Evolutionary conservation across 148 eudicot species (phyloP), one percentile per base, ranked within the genome.

Genomic region (Silene uniflora): DNA sequence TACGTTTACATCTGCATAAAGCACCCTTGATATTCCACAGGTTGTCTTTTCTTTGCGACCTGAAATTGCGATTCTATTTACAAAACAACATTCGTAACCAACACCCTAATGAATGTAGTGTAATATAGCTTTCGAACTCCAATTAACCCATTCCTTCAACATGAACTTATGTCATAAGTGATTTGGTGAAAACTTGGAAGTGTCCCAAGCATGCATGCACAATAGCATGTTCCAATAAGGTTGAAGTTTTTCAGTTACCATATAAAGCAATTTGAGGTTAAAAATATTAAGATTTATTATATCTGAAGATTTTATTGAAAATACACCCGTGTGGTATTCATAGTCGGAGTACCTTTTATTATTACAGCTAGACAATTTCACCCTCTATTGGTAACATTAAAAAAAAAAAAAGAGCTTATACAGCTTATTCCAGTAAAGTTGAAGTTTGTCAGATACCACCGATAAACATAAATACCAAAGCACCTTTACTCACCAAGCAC

Each of bases 401-500:
- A n/a, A n/a, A n/a, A n/a, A 49, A 68, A 1, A 12, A n/a, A 66
- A 6, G 6, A 13, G 42, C 13, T 7, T 32, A 61, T 19, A 18
- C 4, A 32, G 35, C 35, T 3, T 32, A 54, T 42, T 32, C 7
- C 11, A 71, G n/a, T 17, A 56, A 22, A 52, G 47, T 13, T 52
- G 44, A 56, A 16, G 6, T 24, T 67, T 55, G 35, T n/a, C 16
- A 11, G 9, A 4, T 35, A 62, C 32, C 14, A 10, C 32, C 14
- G 6, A 54, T 6, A 27, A 75, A 4, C 19, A 77, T 25, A 35
- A 63, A 72, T 62, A 60, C 59, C 72, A 65, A 63, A 25, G 27
- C 11, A 52, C 47, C 62, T 49, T 35, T 22, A 76, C 88, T 12
- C 82, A 95, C 98, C 98, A 62, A 95, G 88, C 72, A 89, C 82